Base-by-base conservation (phyloP, 2,329 filamentous ascomycete species). In the Beauveria rudraprayagi region DNA sequence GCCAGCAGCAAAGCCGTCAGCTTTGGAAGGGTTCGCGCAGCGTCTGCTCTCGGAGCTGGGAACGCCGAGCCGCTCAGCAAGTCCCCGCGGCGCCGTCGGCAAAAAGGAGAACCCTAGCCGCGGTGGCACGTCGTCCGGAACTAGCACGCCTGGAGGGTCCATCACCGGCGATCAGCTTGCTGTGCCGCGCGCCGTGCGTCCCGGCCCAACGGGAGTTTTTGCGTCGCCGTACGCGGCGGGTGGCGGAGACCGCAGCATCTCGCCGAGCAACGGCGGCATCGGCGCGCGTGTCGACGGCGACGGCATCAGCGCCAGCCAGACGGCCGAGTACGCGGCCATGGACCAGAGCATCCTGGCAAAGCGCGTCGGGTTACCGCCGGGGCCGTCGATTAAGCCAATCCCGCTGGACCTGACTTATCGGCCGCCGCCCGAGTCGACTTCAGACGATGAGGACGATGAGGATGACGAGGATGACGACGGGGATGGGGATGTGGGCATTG, bases 1-100 rank as follows among this genome's bases (percentile, higher is more conserved):
- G 0, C 83, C 84, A 0, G 75, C 84, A 0, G 75, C 78, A 17
- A 75, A 80, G 10, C 78, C 80, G 7, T 83, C 80, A 1, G 80
- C 78, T 0, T 72, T 88, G 3, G 85, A 87, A 65, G 80, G 82
- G 0, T 80, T 88, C 43, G 84, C 84, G 0, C 85, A 87, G 68
- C 81, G 84, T 6, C 77, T 88, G 17, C 73, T 88, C 10, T 83
- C 82, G 0, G 85, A 88, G 63, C 68, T 85, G 14, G 77, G 81
- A 48, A 81, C 81, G 1, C 81, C 83, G 1, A 82, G 74, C 63
- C 77, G 81, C 11, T 74, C 80, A 2, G 72, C 68, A 1, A 84
- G 77, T 54, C 80, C 83, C 1, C 76, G 79, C 3, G 43, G 28
- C 19, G 43, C 44, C 19, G 79, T 78, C 37, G 14, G 14, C 44